Percentiles rank a stretch among this genome's conserved stretches.
Conservation (phyloP, 2,329 filamentous ascomycete genomes). For the Ampelomyces quisqualis region DNA sequence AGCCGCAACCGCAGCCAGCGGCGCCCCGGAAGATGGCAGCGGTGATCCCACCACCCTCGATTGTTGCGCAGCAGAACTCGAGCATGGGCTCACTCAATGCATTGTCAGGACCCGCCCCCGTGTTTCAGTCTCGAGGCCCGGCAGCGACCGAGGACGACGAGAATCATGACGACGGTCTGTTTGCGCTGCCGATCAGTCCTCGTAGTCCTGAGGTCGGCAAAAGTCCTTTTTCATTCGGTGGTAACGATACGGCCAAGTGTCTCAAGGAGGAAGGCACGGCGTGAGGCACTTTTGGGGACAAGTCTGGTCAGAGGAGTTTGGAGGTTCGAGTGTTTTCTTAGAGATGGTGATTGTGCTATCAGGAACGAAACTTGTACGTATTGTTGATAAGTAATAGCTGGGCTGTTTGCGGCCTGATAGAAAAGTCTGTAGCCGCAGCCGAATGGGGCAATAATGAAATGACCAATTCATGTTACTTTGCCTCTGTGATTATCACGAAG, state of each 20-base stretch:
- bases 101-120: slow-evolving; percentile 37
- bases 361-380: no score
- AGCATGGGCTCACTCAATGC: slow-evolving; percentile 51
- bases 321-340: not conserved
- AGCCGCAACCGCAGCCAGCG: slow-evolving; percentile 22
- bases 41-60: slow-evolving; percentile 40
- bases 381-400: slow-evolving; percentile 15
- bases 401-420: slow-evolving; percentile 7
- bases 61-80: slow-evolving; percentile 44
- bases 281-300: slow-evolving; percentile 14
- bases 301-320: slow-evolving; percentile 12
- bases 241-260: slow-evolving; percentile 38
- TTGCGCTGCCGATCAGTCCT: slow-evolving; percentile 83
- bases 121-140: slow-evolving; percentile 34
- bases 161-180: slow-evolving; percentile 76
- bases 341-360: not conserved
- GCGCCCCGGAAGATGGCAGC: slow-evolving; percentile 38
- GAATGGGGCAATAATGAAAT: not conserved
- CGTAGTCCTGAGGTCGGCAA: slow-evolving; percentile 82
- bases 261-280: slow-evolving; percentile 32
- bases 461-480: not conserved
- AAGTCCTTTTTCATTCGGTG: slow-evolving; percentile 70
- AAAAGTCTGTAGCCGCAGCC: not conserved
- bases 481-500: no score
- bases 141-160: slow-evolving; percentile 38